phyloP scores from a whole-genome alignment of 2,329 filamentous ascomycete species.

The Fusarium begoniae region DNA sequence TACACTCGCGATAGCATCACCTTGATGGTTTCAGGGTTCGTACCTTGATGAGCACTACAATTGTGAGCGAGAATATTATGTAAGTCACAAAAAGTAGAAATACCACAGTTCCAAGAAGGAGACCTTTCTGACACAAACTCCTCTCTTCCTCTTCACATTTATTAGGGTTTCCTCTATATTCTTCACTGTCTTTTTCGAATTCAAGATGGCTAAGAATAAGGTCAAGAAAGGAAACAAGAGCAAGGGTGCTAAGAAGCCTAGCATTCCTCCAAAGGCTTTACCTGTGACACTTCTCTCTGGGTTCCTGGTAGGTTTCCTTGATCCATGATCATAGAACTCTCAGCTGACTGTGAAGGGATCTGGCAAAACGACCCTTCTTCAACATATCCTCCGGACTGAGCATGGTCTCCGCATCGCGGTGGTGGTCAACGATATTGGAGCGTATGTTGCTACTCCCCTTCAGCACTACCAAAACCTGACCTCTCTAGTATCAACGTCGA shows the following conservation, averaged over 20 bases:
- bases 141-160: no score
- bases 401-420: constrained; percentile 76
- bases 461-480: not conserved
- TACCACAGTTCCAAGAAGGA: not conserved
- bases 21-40: constrained; percentile 25
- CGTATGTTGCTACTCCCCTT: constrained; percentile 47
- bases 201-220: constrained; percentile 32
- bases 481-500: constrained; percentile 68
- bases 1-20: constrained; percentile 11
- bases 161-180: no score
- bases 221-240: constrained; percentile 17
- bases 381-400: constrained; percentile 72
- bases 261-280: constrained; percentile 37
- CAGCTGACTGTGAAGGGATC: constrained; percentile 58
- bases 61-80: not conserved
- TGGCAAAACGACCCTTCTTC: constrained; percentile 76
- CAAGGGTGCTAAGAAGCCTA: constrained; percentile 23
- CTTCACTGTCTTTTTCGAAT: not conserved
- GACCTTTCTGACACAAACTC: no score
- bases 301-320: constrained; percentile 40
- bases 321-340: not conserved
- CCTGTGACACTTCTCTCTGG: constrained; percentile 50
- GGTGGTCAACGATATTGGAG: constrained; percentile 77
- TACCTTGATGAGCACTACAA: constrained; percentile 34
- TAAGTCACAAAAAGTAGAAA: constrained; percentile 12